Conservation (phyloP, 306 rosid species). For the Prunus mume region DNA sequence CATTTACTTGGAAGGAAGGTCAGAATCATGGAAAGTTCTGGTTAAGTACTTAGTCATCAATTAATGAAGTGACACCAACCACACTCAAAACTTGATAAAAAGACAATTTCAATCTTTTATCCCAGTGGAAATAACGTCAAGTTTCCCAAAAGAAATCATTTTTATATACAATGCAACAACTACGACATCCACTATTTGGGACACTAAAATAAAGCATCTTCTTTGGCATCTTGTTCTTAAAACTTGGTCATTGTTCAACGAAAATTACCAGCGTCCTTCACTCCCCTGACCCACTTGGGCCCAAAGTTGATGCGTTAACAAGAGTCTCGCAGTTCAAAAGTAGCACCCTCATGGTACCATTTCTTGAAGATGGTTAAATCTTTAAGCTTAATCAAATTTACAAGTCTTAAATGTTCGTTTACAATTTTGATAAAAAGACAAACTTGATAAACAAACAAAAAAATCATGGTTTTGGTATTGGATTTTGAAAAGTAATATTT, state of each 20-base stretch:
- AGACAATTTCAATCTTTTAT: slow-evolving; percentile 11
- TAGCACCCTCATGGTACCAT: too few relatives aligned
- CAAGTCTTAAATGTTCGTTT: neutral
- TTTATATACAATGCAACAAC: too few relatives aligned
- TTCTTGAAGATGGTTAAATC: neutral
- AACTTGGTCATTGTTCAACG: neutral
- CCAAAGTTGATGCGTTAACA: neutral
- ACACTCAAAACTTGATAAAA: neutral
- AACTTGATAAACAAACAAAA: neutral
- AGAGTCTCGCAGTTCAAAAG: neutral
- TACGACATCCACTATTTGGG: neutral
- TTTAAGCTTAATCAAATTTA: neutral
- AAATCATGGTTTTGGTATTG: too few relatives aligned
- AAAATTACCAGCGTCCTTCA: neutral
- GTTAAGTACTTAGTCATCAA: neutral
- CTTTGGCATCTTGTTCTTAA: slow-evolving; percentile 23
- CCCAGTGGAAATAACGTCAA: neutral
- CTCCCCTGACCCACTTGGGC: slow-evolving; percentile 4
- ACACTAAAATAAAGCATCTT: slow-evolving; percentile 17
- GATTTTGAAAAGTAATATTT: neutral
- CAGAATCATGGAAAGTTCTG: neutral
- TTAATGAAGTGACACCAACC: slow-evolving; percentile 7
- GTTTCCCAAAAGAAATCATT: slow-evolving; percentile 1
- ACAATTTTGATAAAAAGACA: neutral
- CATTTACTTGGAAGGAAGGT: slow-evolving; percentile 8